Conservation (phyloP, 1,284 basidiomycete species). For the Puccinia triticina region DNA sequence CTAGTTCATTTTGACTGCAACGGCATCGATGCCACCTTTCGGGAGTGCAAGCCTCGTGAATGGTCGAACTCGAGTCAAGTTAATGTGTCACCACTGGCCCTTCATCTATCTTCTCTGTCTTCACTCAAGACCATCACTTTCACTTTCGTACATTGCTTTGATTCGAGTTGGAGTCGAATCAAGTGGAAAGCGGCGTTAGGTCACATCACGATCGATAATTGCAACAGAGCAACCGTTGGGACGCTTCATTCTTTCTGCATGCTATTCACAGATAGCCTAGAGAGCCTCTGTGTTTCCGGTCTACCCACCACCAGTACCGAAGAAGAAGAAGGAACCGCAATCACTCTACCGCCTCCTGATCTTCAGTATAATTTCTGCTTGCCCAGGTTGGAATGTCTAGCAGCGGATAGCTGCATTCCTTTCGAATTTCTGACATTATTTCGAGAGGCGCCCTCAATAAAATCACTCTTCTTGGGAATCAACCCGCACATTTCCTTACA, state of each 20-base stretch:
- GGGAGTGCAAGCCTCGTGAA: neutral
- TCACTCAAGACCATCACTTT: neutral
- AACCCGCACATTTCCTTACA: neutral
- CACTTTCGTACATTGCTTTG: neutral
- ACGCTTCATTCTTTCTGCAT: neutral
- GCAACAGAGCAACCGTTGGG: neutral
- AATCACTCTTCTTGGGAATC: neutral
- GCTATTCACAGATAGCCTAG: neutral
- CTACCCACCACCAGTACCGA: neutral
- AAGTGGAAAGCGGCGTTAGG: neutral
- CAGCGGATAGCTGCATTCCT: neutral
- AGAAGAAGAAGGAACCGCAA: neutral
- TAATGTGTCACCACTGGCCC: neutral
- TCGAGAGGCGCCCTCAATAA: neutral
- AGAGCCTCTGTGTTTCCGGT: neutral
- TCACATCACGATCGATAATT: neutral
- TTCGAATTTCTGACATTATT: neutral
- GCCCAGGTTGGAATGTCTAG: neutral
- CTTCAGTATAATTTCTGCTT: neutral
- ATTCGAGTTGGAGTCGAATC: constrained; percentile 13
- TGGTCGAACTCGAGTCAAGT: neutral
- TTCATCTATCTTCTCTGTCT: constrained; percentile 2
- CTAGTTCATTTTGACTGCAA: neutral
- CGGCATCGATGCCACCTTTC: neutral
- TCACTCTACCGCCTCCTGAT: neutral